Percentiles rank a stretch among this genome's conserved stretches.
Conservation (phyloP, 148 eudicot species). For the Camellia granthamiana region DNA sequence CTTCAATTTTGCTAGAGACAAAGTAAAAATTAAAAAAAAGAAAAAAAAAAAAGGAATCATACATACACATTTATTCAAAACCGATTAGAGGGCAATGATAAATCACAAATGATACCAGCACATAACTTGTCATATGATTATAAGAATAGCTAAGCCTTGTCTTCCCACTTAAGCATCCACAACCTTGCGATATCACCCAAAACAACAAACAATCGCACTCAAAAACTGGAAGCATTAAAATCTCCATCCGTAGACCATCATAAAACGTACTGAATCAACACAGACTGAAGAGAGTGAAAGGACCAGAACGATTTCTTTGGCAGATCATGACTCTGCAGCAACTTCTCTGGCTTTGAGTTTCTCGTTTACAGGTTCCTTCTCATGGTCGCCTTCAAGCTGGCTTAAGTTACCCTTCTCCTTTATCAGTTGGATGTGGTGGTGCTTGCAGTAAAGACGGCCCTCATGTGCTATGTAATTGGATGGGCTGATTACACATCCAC, state of each 20-base stretch:
- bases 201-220: slow-evolving; percentile 15
- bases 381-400: slow-evolving; percentile 82
- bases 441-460: slow-evolving; percentile 90
- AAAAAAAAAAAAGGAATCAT: too few relatives aligned
- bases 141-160: not conserved
- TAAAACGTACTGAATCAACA: not conserved
- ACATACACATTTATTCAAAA: slow-evolving; percentile 5
- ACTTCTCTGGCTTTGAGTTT: slow-evolving; percentile 28
- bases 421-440: slow-evolving; percentile 93
- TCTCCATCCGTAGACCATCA: slow-evolving; percentile 11
- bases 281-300: not conserved
- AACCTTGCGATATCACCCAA: slow-evolving; percentile 24
- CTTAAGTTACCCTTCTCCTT: slow-evolving; percentile 97
- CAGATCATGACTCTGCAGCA: slow-evolving; percentile 42
- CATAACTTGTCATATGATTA: not conserved
- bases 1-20: not conserved
- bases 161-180: slow-evolving; percentile 18
- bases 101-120: not conserved
- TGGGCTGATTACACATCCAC: slow-evolving; percentile 94
- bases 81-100: not conserved
- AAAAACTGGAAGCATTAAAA: slow-evolving; percentile 8
- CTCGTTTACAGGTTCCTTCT: slow-evolving; percentile 33
- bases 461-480: slow-evolving; percentile 97
- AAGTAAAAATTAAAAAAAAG: not conserved
- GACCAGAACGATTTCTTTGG: not conserved